Percentiles rank a stretch among this genome's conserved stretches.
Evolutionary conservation across 2,329 filamentous ascomycete species (phyloP).

Genomic region (Metarhizium humberi): DNA sequence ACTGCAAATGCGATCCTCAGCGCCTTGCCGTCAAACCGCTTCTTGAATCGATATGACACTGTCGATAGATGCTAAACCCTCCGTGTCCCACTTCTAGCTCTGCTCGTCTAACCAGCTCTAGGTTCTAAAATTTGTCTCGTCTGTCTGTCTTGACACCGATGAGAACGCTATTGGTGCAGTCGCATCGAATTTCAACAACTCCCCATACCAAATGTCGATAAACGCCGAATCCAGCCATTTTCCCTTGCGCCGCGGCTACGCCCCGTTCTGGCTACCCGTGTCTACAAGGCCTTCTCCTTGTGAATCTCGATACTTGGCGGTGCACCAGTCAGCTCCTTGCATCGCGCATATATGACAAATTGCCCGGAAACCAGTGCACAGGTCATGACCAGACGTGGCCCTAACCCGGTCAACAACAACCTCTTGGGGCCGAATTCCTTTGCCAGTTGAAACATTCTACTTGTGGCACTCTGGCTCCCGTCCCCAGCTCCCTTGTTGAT

Average conservation of each 20-base stretch:
- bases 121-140: background rate
- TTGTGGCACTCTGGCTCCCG: constrained; percentile 35
- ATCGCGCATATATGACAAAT: constrained; percentile 47
- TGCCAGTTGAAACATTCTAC: constrained; percentile 42
- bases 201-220: background rate
- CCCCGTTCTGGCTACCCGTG: background rate
- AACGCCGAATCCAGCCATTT: background rate
- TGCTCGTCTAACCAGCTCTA: background rate
- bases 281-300: constrained; percentile 29
- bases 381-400: constrained; percentile 43
- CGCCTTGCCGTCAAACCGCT: too few species aligned
- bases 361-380: constrained; percentile 42
- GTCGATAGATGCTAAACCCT: background rate
- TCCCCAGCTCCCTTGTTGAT: constrained; percentile 47
- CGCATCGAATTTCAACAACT: background rate
- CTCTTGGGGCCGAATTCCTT: constrained; percentile 40
- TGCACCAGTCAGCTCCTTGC: constrained; percentile 42
- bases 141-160: background rate
- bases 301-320: constrained; percentile 44
- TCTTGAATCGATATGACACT: too few species aligned
- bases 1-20: too few species aligned
- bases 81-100: background rate
- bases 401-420: constrained; percentile 36
- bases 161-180: background rate
- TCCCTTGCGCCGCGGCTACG: background rate